Evolutionary conservation across 179 eudicot genomes (phyloP).

Genomic region (Carnegiea gigantea): DNA sequence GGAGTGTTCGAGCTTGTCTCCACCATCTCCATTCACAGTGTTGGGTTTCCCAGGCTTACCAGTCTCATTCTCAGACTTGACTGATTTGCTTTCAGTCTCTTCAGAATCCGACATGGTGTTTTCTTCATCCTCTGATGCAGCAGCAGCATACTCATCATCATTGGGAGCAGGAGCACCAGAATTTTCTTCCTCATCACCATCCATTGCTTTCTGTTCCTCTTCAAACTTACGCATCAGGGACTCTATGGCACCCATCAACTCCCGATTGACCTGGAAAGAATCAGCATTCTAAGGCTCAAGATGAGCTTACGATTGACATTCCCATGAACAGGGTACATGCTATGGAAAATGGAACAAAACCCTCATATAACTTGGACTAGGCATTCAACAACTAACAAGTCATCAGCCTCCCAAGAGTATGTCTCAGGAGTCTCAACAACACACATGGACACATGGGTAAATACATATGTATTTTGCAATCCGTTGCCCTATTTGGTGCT

Average conservation of each 20-base stretch:
- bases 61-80: not conserved
- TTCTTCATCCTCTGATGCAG: conserved; percentile 30
- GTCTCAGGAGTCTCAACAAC: too few species aligned
- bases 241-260: conserved; percentile 73
- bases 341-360: not conserved
- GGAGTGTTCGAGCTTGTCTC: not conserved
- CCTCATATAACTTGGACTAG: not conserved
- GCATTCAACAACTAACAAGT: too few species aligned
- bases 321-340: not conserved
- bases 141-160: conserved; percentile 8
- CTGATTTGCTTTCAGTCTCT: conserved; percentile 22
- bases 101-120: conserved; percentile 28
- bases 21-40: conserved; percentile 1
- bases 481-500: too few species aligned
- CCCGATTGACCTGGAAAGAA: conserved; percentile 69
- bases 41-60: not conserved
- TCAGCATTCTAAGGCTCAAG: not conserved
- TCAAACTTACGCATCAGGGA: conserved; percentile 51
- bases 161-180: conserved; percentile 3
- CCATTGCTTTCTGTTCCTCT: conserved; percentile 39
- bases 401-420: too few species aligned
- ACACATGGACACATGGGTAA: too few species aligned
- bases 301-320: not conserved
- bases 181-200: conserved; percentile 22
- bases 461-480: too few species aligned